These are phyloP conservation scores for Thermothielavioides terrestris DNA, from an alignment of 495 filamentous ascomycete genomes.

Conservation along the genomic window DNA sequence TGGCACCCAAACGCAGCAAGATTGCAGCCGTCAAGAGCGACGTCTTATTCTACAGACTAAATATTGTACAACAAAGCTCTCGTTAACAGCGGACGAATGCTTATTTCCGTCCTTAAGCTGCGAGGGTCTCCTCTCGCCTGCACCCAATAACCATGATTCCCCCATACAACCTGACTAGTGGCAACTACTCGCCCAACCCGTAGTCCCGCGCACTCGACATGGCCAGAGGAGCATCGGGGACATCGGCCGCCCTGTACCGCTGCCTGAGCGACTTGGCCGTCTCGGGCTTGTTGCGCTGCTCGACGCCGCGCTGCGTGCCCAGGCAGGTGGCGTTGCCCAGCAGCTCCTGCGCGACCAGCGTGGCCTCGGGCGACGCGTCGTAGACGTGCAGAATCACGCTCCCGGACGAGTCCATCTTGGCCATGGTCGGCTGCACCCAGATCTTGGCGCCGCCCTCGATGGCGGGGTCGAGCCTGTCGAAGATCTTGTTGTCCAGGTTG, in stretches of 20 bases:
- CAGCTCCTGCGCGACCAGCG: conserved; percentile 45
- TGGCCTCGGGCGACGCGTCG: conserved; percentile 36
- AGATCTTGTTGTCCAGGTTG: conserved; percentile 26
- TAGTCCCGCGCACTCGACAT: conserved; percentile 8
- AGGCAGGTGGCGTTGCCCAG: conserved; percentile 26
- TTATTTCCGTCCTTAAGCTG: too few relatives aligned
- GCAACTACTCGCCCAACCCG: neutral
- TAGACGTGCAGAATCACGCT: conserved; percentile 44
- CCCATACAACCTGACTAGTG: too few relatives aligned
- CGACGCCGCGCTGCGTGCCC: conserved; percentile 15
- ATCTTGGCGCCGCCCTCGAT: conserved; percentile 59
- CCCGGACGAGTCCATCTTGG: conserved; percentile 52
- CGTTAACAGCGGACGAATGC: too few relatives aligned
- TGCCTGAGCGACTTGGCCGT: neutral
- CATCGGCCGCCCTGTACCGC: neutral
- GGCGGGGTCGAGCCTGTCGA: conserved; percentile 45
- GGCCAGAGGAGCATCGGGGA: too few relatives aligned
- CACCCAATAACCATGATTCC: neutral
- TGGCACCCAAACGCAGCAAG: neutral
- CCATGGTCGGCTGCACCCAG: conserved; percentile 49
- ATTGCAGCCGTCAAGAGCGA: neutral
- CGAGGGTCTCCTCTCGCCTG: neutral
- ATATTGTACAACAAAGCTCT: conserved; percentile 1
- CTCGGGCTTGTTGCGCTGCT: neutral
- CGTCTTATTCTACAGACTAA: neutral